Base-by-base conservation (phyloP, 352 stramenopile genomes). In the Phytopythium litorale region DNA sequence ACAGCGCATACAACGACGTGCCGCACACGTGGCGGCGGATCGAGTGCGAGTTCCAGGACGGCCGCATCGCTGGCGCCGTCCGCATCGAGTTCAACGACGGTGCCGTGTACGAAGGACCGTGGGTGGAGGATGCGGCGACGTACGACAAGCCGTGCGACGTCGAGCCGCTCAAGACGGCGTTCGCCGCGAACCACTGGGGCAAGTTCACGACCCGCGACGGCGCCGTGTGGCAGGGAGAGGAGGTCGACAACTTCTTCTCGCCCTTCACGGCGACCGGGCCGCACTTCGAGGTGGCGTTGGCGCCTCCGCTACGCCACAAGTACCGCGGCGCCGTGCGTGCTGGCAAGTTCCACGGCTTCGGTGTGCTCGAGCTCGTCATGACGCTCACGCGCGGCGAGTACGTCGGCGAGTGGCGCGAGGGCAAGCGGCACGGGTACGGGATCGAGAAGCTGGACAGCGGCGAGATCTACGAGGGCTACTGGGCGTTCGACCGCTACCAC, bases 201-300 rank as follows among this genome's bases (percentile, higher is more conserved):
- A 89, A 89, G 56, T 91, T 94, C 63, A 88, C 72, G 12, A 88
- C 71, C 43, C 75, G 66, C 3, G 85, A 94, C 53, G 85, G 83
- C 45, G 87, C 76, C 0, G 55, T 91, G 25, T 94, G 85, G 83
- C 74, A 91, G 62, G 85, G 85, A 16, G 81, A 90, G 25, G 62
- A 79, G 6, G 85, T 94, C 4, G 83, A 92, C 66, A 94, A 92
- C 64, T 91, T 88, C 62, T 94, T 94, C 60, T 90, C 79, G 7
- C 85, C 85, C 0, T 85, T 87, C 50, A 88, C 74, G 0, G 85
- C 83, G 1, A 89, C 71, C 3, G 79, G 85, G 3, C 65, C 71
- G 13, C 57, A 75, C 19, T 91, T 90, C 37, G 71, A 80, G 11
- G 70, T 94, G 15, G 84, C 82, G 0, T 23, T 49, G 35, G 79